These are phyloP conservation scores for Globisporangium alternatum DNA, from an alignment of 352 stramenopile species.

Conservation along the genomic window DNA sequence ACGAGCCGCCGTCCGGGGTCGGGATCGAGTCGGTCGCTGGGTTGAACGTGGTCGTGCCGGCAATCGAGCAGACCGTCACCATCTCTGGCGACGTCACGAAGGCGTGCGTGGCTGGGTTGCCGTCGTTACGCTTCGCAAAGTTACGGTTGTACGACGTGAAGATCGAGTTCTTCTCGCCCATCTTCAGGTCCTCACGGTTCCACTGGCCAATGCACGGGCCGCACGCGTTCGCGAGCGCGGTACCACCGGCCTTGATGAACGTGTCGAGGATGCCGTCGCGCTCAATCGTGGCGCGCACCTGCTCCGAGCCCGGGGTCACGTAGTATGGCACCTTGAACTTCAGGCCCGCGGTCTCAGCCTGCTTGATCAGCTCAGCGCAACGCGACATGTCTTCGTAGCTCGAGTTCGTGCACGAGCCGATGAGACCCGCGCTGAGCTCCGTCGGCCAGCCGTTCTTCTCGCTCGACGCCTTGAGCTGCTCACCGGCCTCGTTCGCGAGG, in stretches of 20 bases:
- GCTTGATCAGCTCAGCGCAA: slow-evolving; percentile 87
- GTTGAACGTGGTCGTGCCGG: slow-evolving; percentile 89
- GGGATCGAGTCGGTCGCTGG: slow-evolving; percentile 89
- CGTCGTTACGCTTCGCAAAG: slow-evolving; percentile 94
- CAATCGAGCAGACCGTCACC: slow-evolving; percentile 89
- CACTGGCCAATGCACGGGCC: slow-evolving; percentile 94
- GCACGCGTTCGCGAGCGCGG: slow-evolving; percentile 90
- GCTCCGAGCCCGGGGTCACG: slow-evolving; percentile 91
- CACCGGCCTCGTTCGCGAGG: slow-evolving; percentile 80
- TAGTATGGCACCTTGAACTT: slow-evolving; percentile 93
- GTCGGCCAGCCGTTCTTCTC: slow-evolving; percentile 91
- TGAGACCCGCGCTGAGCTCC: slow-evolving; percentile 89
- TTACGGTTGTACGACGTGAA: slow-evolving; percentile 96
- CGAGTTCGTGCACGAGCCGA: slow-evolving; percentile 94
- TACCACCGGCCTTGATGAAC: slow-evolving; percentile 87
- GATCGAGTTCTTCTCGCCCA: slow-evolving; percentile 92
- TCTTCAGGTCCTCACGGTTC: slow-evolving; percentile 88
- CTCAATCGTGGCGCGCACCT: slow-evolving; percentile 90
- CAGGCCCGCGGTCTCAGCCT: slow-evolving; percentile 77
- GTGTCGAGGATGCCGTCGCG: slow-evolving; percentile 90
- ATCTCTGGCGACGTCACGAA: slow-evolving; percentile 93
- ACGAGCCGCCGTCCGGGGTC: slow-evolving; percentile 79
- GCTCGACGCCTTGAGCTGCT: slow-evolving; percentile 56
- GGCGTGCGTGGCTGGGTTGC: slow-evolving; percentile 91
- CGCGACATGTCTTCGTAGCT: slow-evolving; percentile 94